Percentiles rank a stretch among this genome's conserved stretches.
Evolutionary conservation across 495 filamentous ascomycete species (phyloP).

Genomic region (Aspergillus conjunctus): DNA sequence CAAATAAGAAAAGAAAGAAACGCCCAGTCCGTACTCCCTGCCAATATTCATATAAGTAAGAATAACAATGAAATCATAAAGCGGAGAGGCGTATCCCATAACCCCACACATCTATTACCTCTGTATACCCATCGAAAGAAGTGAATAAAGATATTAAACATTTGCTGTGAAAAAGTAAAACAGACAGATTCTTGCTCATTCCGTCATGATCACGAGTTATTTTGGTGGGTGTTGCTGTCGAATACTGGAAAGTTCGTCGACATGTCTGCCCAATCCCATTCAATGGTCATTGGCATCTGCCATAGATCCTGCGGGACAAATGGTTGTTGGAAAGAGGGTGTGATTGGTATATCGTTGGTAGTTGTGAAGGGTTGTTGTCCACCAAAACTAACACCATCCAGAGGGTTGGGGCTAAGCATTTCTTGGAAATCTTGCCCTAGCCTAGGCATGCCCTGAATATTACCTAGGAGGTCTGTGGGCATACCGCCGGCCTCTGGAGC

Average conservation of each 20-base stretch:
- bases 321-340: slow-evolving; percentile 73
- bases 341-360: slow-evolving; percentile 44
- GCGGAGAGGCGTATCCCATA: background rate
- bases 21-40: slow-evolving; percentile 13
- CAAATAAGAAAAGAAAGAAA: background rate
- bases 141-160: background rate
- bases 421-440: slow-evolving; percentile 43
- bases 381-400: slow-evolving; percentile 44
- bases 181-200: slow-evolving; percentile 13
- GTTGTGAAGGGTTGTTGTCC: slow-evolving; percentile 43
- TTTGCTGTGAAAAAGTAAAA: background rate
- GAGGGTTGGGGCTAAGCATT: slow-evolving; percentile 44
- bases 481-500: slow-evolving; percentile 37
- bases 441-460: slow-evolving; percentile 37
- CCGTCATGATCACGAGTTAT: slow-evolving; percentile 19
- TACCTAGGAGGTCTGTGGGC: slow-evolving; percentile 29
- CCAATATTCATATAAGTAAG: slow-evolving; percentile 11
- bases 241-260: slow-evolving; percentile 52
- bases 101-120: slow-evolving; percentile 5
- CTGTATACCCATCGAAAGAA: background rate
- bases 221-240: slow-evolving; percentile 25
- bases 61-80: slow-evolving; percentile 6
- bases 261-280: slow-evolving; percentile 98
- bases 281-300: slow-evolving; percentile 93
- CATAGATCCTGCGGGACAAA: slow-evolving; percentile 97